Evolutionary conservation across 768 basidiomycete genomes (phyloP).

Genomic region (Pleurotus citrinopileatus): DNA sequence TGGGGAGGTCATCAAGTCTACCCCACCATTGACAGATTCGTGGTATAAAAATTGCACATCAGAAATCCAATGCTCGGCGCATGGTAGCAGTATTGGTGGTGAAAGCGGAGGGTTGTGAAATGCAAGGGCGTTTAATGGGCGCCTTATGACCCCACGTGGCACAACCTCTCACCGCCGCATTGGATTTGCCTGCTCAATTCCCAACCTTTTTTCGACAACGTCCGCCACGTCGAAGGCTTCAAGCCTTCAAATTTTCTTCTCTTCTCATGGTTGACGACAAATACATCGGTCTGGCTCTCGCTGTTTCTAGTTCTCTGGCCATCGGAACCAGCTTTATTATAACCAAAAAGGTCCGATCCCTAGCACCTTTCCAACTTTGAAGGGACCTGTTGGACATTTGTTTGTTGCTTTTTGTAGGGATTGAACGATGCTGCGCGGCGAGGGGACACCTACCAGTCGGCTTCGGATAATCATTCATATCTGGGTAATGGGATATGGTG

Average conservation of each 20-base stretch:
- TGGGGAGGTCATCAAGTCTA: too few species aligned
- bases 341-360: constrained; percentile 85
- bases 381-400: constrained; percentile 2
- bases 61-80: too few species aligned
- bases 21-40: too few species aligned
- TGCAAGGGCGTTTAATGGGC: too few species aligned
- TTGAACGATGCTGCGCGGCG: constrained; percentile 79
- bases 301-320: constrained; percentile 77
- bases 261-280: constrained; percentile 86
- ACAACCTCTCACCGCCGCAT: too few species aligned
- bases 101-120: too few species aligned
- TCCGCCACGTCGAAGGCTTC: constrained; percentile 11
- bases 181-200: too few species aligned
- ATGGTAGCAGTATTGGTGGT: too few species aligned
- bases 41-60: too few species aligned
- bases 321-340: constrained; percentile 98
- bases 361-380: neutral
- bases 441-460: constrained; percentile 42
- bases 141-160: too few species aligned
- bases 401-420: constrained; percentile 49
- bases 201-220: neutral
- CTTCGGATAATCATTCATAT: constrained; percentile 84
- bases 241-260: constrained; percentile 15
- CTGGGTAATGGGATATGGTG: constrained; percentile 95
- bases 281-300: constrained; percentile 90